A percentile compares a stretch with the other conserved stretches of the same genome.
Conservation (phyloP, 108 stramenopile species). For the Pseudonitzschia pungens region DNA sequence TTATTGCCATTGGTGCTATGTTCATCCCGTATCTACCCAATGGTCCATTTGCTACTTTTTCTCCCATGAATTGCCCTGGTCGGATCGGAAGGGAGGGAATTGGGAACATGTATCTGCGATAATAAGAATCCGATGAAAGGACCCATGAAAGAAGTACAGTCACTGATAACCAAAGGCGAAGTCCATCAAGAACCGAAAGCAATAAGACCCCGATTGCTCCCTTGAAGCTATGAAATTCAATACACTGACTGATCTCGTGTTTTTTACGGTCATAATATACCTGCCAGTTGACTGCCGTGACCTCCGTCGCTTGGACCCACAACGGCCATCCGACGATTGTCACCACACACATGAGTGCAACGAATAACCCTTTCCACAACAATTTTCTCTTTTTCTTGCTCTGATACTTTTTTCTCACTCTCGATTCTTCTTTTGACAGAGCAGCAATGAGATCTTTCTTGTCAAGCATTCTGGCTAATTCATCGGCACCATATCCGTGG, state of each 20-base stretch:
- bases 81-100: constrained; percentile 65
- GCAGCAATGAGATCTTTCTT: constrained; percentile 86
- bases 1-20: constrained; percentile 81
- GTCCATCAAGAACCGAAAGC: constrained; percentile 58
- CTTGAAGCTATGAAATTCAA: constrained; percentile 50
- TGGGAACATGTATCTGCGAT: constrained; percentile 75
- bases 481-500: constrained; percentile 82
- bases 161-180: constrained; percentile 72
- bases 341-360: constrained; percentile 56
- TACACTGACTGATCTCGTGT: constrained; percentile 61
- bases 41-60: constrained; percentile 44
- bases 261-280: constrained; percentile 78
- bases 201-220: constrained; percentile 66
- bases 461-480: constrained; percentile 81
- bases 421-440: constrained; percentile 81
- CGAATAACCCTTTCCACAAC: constrained; percentile 37
- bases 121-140: constrained; percentile 35
- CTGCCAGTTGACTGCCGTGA: constrained; percentile 72
- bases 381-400: constrained; percentile 52
- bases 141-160: constrained; percentile 80
- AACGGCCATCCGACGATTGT: constrained; percentile 71
- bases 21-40: constrained; percentile 73
- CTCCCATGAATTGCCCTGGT: constrained; percentile 76
- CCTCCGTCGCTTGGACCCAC: constrained; percentile 54
- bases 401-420: constrained; percentile 47